Conservation (phyloP, 371 early-diverging fungal genomes). For the Catenaria anguillulae region DNA sequence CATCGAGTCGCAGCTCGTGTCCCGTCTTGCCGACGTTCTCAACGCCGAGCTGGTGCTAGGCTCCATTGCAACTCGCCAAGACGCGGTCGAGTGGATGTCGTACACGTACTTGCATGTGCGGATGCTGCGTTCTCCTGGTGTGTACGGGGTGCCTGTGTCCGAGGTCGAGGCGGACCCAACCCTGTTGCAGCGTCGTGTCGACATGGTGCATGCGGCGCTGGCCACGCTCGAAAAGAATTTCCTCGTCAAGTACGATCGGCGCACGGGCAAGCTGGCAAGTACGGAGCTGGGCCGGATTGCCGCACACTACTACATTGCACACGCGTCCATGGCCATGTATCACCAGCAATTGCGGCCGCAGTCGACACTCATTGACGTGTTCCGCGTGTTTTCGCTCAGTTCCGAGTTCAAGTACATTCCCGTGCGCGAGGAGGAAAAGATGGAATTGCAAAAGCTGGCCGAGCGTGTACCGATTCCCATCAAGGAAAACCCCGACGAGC, state of each 20-base stretch:
- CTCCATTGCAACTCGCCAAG: conserved; percentile 73
- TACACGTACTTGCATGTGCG: conserved; percentile 95
- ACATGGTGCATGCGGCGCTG: conserved; percentile 79
- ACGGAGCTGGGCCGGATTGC: conserved; percentile 94
- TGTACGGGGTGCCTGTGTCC: conserved; percentile 61
- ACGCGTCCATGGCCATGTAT: conserved; percentile 79
- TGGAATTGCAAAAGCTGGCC: conserved; percentile 76
- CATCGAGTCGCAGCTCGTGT: conserved; percentile 93
- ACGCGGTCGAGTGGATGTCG: conserved; percentile 92
- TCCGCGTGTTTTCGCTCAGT: conserved; percentile 70
- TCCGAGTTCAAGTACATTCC: conserved; percentile 91
- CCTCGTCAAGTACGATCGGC: conserved; percentile 81
- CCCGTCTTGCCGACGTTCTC: conserved; percentile 72
- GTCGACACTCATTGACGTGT: conserved; percentile 79
- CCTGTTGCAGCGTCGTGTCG: conserved; percentile 69
- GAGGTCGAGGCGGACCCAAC: conserved; percentile 68
- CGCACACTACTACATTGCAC: conserved; percentile 83
- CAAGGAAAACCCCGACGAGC: conserved; percentile 69
- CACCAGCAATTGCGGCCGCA: conserved; percentile 83
- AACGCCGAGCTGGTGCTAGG: conserved; percentile 97
- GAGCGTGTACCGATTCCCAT: conserved; percentile 90
- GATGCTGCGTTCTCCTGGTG: conserved; percentile 72
- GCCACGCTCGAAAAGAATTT: conserved; percentile 67
- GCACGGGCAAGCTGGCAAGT: conserved; percentile 68
- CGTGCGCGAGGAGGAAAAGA: conserved; percentile 89